These are phyloP conservation scores for Eucalyptus cloeziana DNA, from an alignment of 345 rosid genomes.

Conservation along the genomic window DNA sequence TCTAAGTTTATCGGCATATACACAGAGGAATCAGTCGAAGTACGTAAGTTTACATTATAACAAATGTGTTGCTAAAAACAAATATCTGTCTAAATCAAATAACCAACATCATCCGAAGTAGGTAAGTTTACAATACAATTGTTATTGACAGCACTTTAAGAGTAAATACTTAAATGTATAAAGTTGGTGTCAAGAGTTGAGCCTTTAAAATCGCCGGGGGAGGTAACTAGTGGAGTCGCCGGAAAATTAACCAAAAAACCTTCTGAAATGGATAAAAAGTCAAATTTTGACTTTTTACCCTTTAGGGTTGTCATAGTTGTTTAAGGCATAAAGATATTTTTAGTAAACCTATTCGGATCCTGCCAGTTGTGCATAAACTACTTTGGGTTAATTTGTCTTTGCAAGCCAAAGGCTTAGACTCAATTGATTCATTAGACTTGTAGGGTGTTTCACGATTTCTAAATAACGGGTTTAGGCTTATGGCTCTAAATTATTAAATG, in stretches of 20 bases:
- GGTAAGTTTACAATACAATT: neutral
- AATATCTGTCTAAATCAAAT: neutral
- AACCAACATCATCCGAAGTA: neutral
- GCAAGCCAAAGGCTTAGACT: neutral
- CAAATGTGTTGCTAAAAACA: neutral
- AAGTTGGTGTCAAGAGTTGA: neutral
- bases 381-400: neutral
- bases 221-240: neutral
- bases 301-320: neutral
- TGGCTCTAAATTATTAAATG: neutral
- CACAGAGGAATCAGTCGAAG: neutral
- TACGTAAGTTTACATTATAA: neutral
- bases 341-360: neutral
- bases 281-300: neutral
- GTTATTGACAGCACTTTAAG: neutral
- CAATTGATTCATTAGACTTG: neutral
- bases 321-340: neutral
- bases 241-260: neutral
- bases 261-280: neutral
- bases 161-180: neutral
- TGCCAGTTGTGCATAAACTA: neutral
- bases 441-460: neutral
- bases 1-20: neutral
- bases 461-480: neutral
- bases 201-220: neutral